These are phyloP conservation scores for Pyricularia sp. DNA, from an alignment of 2,329 filamentous ascomycete species.

Conservation along the genomic window DNA sequence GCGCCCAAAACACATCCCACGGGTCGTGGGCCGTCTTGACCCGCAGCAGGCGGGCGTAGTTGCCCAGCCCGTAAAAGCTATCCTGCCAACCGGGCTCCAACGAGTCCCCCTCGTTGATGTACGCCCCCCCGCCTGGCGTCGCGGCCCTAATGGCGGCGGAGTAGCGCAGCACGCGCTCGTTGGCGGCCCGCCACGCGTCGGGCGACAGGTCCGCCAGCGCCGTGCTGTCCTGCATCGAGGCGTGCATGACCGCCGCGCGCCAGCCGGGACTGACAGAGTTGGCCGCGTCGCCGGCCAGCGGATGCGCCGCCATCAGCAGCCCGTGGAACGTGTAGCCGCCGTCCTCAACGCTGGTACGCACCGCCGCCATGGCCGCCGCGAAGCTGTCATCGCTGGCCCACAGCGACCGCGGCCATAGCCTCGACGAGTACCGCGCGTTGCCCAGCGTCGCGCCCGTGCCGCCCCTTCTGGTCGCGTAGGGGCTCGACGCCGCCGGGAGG, in stretches of 20 bases:
- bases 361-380: constrained; percentile 17
- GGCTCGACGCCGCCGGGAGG: constrained; percentile 4
- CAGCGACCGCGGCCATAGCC: constrained; percentile 25
- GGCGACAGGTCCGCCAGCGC: constrained; percentile 8
- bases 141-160: constrained; percentile 14
- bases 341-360: constrained; percentile 21
- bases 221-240: constrained; percentile 11
- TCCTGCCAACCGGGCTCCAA: constrained; percentile 22
- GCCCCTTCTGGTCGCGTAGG: constrained; percentile 11
- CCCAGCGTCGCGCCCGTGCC: constrained; percentile 10
- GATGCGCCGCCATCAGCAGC: constrained; percentile 20
- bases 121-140: constrained; percentile 21
- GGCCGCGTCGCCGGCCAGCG: constrained; percentile 11
- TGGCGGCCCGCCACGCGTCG: constrained; percentile 5
- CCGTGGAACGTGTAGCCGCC: constrained; percentile 25
- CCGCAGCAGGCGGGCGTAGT: constrained; percentile 17
- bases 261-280: constrained; percentile 16
- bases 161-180: constrained; percentile 8
- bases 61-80: constrained; percentile 22
- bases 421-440: constrained; percentile 18
- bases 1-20: constrained; percentile 22
- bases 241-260: constrained; percentile 13
- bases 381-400: constrained; percentile 16
- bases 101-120: constrained; percentile 33
- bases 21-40: constrained; percentile 32